These are phyloP conservation scores for Straminergon stramineum DNA, from an alignment of 225 moss, liverwort and hornwort genomes.

Conservation along the genomic window DNA sequence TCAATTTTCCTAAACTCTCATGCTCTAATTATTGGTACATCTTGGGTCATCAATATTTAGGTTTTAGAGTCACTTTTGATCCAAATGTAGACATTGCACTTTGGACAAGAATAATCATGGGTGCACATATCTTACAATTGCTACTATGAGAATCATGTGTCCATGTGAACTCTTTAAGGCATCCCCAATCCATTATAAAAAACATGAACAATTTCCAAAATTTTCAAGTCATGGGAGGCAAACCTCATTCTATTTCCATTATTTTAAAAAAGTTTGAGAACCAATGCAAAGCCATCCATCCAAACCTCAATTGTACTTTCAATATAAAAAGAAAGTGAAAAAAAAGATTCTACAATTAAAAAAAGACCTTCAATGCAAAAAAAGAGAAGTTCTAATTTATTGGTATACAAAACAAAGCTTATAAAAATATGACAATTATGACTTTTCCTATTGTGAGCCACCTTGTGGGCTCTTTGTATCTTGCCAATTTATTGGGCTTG, in stretches of 20 bases:
- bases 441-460: too few species aligned
- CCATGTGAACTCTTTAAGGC: rapidly evolving
- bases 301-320: neutral
- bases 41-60: neutral
- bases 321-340: rapidly evolving
- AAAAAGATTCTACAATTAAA: neutral
- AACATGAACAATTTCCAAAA: rapidly evolving
- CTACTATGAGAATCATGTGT: too few species aligned
- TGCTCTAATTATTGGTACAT: neutral
- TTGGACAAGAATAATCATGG: rapidly evolving
- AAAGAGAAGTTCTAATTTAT: neutral
- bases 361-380: neutral
- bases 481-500: neutral
- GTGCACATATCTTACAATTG: neutral
- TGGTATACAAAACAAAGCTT: neutral
- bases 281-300: too few species aligned
- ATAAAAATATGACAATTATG: neutral
- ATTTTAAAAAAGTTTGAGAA: neutral
- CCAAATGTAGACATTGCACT: neutral
- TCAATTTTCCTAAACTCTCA: neutral
- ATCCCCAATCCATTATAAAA: rapidly evolving
- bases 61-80: neutral
- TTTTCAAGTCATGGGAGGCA: neutral
- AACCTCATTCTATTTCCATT: rapidly evolving
- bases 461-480: neutral